Base-by-base conservation (phyloP, 805 yeast genomes). In the Lipomyces yamanashiensis region DNA sequence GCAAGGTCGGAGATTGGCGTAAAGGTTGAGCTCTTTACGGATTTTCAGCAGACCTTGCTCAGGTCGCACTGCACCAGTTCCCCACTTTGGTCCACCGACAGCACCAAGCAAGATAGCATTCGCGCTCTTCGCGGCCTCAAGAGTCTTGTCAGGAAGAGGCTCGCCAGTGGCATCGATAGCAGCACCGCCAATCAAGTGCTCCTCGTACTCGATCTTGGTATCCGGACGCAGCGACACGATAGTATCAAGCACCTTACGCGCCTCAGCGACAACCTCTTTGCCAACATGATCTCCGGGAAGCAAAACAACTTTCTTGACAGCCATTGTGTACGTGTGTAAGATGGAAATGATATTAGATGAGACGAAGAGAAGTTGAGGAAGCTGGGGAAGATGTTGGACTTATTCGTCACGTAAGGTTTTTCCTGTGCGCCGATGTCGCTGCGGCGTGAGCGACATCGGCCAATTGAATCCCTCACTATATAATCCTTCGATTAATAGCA, bases 31-130 rank as follows among this genome's bases (percentile, higher is more conserved):
- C 77, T 92, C 98, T 78, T 95, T 95, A 79, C 99, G 86, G 77
- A 95, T 93, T 80, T 92, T 85, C 69, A 95, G 83, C 70, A 95
- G 83, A 64, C 99, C 99, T 79, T 91, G 98, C 77, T 95, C 99
- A 58, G 99, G 99, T 80, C 99, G 87, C 53, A 93, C 98, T 12
- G 83, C 74, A 56, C 98, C 98, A 34, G 98, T 90, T 43, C 98
- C 98, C 99, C 99, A 95, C 79, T 95, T 95, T 66, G 99, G 99
- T 40, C 99, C 99, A 68, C 99, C 99, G 40, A 95, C 99, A 8
- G 99, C 97, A 70, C 99, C 99, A 62, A 95, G 82, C 69, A 95
- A 80, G n/a, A 95, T 96, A 33, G 98, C 99, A 75, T 93, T 96
- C 0, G 98, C 88, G 51, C 80, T 79, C 78, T 90, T 92, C 43